Conservation (phyloP, 768 basidiomycete genomes). For the Tricholoma sp. region DNA sequence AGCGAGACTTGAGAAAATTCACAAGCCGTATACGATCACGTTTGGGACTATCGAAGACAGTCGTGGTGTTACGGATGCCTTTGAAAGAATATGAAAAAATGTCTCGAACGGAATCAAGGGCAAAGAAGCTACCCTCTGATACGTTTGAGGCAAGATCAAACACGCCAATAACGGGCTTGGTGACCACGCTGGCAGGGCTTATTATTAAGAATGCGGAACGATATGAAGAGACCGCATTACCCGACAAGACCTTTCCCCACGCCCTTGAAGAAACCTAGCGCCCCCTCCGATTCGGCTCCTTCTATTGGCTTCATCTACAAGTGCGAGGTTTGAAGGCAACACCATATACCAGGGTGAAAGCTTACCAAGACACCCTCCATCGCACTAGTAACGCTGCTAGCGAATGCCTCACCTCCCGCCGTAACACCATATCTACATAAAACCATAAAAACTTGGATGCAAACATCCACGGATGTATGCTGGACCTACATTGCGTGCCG, state of each 20-base stretch:
- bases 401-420: slow-evolving; percentile 90
- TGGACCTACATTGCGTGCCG: slow-evolving; percentile 85
- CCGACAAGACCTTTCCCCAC: slow-evolving; percentile 95
- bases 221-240: slow-evolving; percentile 34
- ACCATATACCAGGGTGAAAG: neutral
- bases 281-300: slow-evolving; percentile 92
- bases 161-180: slow-evolving; percentile 95
- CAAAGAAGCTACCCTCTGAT: slow-evolving; percentile 66
- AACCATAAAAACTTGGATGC: neutral
- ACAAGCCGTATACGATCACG: slow-evolving; percentile 83
- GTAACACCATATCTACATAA: slow-evolving; percentile 82
- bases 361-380: slow-evolving; percentile 89
- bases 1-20: slow-evolving; percentile 19
- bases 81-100: neutral
- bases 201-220: neutral
- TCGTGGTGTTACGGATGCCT: slow-evolving; percentile 98
- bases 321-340: neutral
- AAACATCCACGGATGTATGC: neutral
- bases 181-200: slow-evolving; percentile 59
- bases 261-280: slow-evolving; percentile 96
- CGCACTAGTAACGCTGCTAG: slow-evolving; percentile 90
- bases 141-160: slow-evolving; percentile 96
- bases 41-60: slow-evolving; percentile 90
- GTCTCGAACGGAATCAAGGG: neutral
- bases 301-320: slow-evolving; percentile 93